Evolutionary conservation across 1,284 basidiomycete species (phyloP).

Genomic region (Trichosporon sp.): DNA sequence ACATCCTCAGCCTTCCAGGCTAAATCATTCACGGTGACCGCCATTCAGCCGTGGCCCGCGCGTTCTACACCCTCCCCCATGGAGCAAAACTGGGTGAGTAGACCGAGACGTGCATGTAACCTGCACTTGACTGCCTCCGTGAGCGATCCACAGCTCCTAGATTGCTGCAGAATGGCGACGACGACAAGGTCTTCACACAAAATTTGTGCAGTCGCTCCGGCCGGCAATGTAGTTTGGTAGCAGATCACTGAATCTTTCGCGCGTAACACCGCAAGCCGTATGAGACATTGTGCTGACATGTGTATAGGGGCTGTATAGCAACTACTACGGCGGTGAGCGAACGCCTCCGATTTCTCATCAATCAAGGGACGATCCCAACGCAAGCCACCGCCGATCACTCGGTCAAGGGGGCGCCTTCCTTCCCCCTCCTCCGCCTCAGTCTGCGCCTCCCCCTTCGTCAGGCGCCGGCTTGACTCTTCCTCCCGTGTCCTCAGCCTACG

Average conservation of each 20-base stretch:
- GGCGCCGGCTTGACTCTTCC: slow-evolving; percentile 15
- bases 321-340: slow-evolving; percentile 22
- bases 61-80: slow-evolving; percentile 14
- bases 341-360: slow-evolving; percentile 15
- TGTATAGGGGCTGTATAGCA: slow-evolving; percentile 22
- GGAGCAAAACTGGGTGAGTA: slow-evolving; percentile 31
- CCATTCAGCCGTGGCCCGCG: slow-evolving; percentile 6
- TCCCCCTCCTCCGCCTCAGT: slow-evolving; percentile 21
- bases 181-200: no score
- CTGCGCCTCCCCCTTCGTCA: slow-evolving; percentile 7
- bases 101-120: background rate
- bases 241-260: background rate
- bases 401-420: slow-evolving; percentile 21
- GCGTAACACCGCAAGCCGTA: background rate
- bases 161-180: no score
- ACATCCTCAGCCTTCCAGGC: background rate
- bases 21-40: slow-evolving; percentile 15
- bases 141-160: no score
- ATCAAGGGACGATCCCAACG: slow-evolving; percentile 11
- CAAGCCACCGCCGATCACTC: slow-evolving; percentile 16
- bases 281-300: background rate
- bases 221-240: no score
- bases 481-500: slow-evolving; percentile 17
- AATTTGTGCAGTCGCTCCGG: no score
- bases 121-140: background rate